Evolutionary conservation across 1,284 basidiomycete species (phyloP).

Genomic region (Microbotryum saponariae): DNA sequence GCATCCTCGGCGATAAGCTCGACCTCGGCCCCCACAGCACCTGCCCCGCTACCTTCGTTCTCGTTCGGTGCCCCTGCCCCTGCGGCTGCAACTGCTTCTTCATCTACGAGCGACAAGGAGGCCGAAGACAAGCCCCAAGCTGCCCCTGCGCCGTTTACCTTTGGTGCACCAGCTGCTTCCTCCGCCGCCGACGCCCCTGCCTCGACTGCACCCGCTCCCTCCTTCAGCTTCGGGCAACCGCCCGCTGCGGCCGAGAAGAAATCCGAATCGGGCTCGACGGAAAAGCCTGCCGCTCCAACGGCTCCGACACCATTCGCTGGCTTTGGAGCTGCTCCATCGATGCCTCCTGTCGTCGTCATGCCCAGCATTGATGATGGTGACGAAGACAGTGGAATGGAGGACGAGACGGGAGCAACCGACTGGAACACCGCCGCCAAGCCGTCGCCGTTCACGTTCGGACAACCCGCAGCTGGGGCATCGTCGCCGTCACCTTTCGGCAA

Average conservation of each 20-base stretch:
- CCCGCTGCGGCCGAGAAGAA: neutral
- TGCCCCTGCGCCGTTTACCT: conserved; percentile 6
- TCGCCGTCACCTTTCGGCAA: neutral
- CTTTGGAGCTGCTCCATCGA: neutral
- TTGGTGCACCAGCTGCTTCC: conserved; percentile 6
- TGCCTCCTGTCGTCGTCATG: neutral
- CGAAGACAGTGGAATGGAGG: conserved; percentile 31
- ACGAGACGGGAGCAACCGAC: conserved; percentile 10
- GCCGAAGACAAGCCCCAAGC: conserved; percentile 3
- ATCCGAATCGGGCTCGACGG: conserved; percentile 9
- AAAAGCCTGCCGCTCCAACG: conserved; percentile 4
- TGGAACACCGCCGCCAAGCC: neutral
- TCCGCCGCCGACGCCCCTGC: neutral
- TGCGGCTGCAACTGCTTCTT: neutral
- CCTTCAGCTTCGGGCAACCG: conserved; percentile 17
- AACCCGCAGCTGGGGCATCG: neutral
- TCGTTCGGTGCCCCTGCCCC: neutral
- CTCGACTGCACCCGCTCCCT: neutral
- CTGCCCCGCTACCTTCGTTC: neutral
- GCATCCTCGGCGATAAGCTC: neutral
- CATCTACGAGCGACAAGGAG: neutral
- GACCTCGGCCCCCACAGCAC: conserved; percentile 1
- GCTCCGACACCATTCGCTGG: conserved; percentile 6
- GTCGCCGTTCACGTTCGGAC: conserved; percentile 16
- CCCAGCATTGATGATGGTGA: conserved; percentile 15